Evolutionary conservation across 2,329 filamentous ascomycete genomes (phyloP), one percentile per base, ranked within the genome.

Genomic region (Ophiostoma sp.): DNA sequence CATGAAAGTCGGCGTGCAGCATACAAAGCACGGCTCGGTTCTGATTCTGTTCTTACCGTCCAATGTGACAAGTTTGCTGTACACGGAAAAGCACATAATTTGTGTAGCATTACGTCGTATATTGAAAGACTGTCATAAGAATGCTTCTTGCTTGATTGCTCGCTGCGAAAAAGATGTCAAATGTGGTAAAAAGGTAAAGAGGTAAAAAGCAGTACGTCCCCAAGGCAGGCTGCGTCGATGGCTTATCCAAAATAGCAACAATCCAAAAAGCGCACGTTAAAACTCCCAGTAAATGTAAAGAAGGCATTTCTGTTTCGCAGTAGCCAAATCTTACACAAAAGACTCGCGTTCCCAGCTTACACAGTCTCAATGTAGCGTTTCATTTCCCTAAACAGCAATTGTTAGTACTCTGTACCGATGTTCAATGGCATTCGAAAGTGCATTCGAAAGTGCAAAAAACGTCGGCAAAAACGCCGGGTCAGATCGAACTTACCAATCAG

Each of bases 361-460:
- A 93, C 90, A n/a, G 90, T 93, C 82, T 94, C 92, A 75, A 94
- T 93, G 78, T 94, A 94, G 74, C 92, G 87, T 82, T 88, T 89
- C 81, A 94, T 86, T 82, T 95, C 92, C 92, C 91, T 92, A 33
- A 2, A 8, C 31, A 9, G n/a, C 7, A 17, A 9, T n/a, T 25
- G 70, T 55, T 36, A 69, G 66, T n/a, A 50, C 8, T 36, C 33
- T 36, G n/a, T n/a, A n/a, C n/a, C n/a, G n/a, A n/a, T n/a, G n/a
- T n/a, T n/a, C n/a, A n/a, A n/a, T n/a, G 33, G 33, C 8, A 8
- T 3, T 36, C 33, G 4, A 36, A 36, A 17, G 19, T 28, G 2
- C 8, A 12, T 17, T 33, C 17, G 22, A 19, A 48, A 0, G 42
- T 6, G 31, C 31, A 36, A 6, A 69, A 45, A 48, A 25, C 5